A percentile compares a stretch with the other conserved stretches of the same genome.
Evolutionary conservation across 768 basidiomycete species (phyloP).

Genomic region (Trametopsis cervina): DNA sequence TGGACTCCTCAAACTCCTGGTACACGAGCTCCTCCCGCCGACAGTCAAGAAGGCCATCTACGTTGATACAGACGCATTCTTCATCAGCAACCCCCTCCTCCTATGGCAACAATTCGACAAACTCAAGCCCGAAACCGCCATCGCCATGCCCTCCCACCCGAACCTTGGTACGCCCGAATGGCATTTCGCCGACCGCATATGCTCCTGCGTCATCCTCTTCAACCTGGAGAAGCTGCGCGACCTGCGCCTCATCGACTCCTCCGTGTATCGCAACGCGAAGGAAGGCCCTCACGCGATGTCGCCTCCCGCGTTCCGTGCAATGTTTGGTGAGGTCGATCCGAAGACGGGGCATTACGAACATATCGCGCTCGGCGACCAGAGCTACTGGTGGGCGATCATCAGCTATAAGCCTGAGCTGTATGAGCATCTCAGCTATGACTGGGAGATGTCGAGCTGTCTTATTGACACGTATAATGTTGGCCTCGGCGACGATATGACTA

Average conservation of each 20-base stretch:
- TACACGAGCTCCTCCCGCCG: slow-evolving; percentile 42
- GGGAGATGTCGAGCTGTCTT: slow-evolving; percentile 43
- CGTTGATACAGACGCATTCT: slow-evolving; percentile 46
- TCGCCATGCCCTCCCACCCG: slow-evolving; percentile 39
- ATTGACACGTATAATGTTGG: slow-evolving; percentile 38
- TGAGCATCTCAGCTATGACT: slow-evolving; percentile 37
- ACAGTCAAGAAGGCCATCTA: slow-evolving; percentile 39
- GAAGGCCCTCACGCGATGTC: slow-evolving; percentile 27
- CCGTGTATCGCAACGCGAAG: slow-evolving; percentile 27
- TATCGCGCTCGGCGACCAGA: slow-evolving; percentile 45
- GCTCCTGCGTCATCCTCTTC: slow-evolving; percentile 48
- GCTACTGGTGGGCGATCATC: slow-evolving; percentile 51
- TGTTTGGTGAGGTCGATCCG: slow-evolving; percentile 34
- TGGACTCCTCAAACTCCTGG: slow-evolving; percentile 47
- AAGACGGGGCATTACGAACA: slow-evolving; percentile 33
- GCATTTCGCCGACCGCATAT: slow-evolving; percentile 40
- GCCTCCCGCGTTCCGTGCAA: slow-evolving; percentile 35
- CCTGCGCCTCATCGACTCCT: slow-evolving; percentile 42
- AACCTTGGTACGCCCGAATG: slow-evolving; percentile 34
- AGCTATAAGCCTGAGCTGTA: slow-evolving; percentile 34
- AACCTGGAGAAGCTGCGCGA: slow-evolving; percentile 37
- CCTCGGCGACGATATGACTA: slow-evolving; percentile 33
- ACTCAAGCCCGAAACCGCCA: slow-evolving; percentile 29
- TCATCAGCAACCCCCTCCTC: slow-evolving; percentile 39
- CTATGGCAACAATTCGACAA: slow-evolving; percentile 37